These are phyloP conservation scores for Globisporangium cylindrosporum DNA, from an alignment of 352 stramenopile genomes.

Conservation along the genomic window DNA sequence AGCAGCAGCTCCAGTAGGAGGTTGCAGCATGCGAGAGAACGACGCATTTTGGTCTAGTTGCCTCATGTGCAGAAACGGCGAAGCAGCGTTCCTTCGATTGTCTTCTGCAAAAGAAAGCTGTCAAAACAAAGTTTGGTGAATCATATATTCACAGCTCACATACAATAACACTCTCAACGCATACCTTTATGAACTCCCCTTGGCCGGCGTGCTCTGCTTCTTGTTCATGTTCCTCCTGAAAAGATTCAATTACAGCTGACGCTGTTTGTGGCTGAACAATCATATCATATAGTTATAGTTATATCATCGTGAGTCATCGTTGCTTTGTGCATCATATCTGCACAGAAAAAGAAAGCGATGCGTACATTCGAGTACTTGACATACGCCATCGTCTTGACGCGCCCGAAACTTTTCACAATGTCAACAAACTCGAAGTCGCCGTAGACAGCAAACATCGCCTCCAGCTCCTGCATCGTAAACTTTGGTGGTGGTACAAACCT, in stretches of 20 bases:
- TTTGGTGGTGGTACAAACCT: slow-evolving; percentile 12
- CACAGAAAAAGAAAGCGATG: background rate
- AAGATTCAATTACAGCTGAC: slow-evolving; percentile 51
- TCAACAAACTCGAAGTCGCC: slow-evolving; percentile 69
- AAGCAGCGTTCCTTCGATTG: background rate
- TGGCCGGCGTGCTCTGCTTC: slow-evolving; percentile 25
- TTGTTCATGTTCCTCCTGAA: slow-evolving; percentile 26
- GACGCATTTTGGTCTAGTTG: slow-evolving; percentile 9
- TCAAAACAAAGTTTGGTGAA: background rate
- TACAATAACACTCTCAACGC: background rate
- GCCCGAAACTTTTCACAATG: slow-evolving; percentile 70
- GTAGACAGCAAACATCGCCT: slow-evolving; percentile 83
- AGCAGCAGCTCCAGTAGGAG: background rate
- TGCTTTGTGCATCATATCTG: background rate
- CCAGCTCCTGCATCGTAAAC: slow-evolving; percentile 76
- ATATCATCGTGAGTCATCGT: background rate
- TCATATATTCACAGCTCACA: background rate
- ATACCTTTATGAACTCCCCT: slow-evolving; percentile 54
- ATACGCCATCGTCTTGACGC: slow-evolving; percentile 87
- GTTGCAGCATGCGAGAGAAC: background rate
- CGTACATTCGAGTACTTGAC: slow-evolving; percentile 63
- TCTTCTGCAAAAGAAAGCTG: slow-evolving; percentile 53
- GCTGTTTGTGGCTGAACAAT: slow-evolving; percentile 41
- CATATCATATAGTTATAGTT: background rate
- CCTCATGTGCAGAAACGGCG: slow-evolving; percentile 5